Percentiles rank a stretch among this genome's conserved stretches.
These are phyloP conservation scores for Talaromyces albobiverticillius DNA, from an alignment of 2,329 filamentous ascomycete species.

Conservation along the genomic window DNA sequence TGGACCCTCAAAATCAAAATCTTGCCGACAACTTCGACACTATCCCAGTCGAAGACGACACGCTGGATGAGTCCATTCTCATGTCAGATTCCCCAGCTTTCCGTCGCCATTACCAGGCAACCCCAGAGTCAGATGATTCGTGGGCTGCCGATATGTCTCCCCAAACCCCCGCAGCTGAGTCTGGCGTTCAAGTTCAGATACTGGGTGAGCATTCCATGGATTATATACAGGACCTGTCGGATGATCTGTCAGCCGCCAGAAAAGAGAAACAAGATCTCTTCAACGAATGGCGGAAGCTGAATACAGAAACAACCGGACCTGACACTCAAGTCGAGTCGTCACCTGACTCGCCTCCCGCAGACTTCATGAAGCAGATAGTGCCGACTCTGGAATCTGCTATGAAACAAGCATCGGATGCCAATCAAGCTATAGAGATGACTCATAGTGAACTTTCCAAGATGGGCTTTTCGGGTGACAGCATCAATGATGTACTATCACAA, in stretches of 20 bases:
- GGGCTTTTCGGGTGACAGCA: conserved; percentile 35
- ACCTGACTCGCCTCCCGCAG: conserved; percentile 34
- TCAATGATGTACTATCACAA: conserved; percentile 31
- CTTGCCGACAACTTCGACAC: conserved; percentile 21
- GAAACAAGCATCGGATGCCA: conserved; percentile 37
- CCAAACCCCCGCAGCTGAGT: conserved; percentile 13
- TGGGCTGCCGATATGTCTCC: conserved; percentile 11
- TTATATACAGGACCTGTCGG: conserved; percentile 29
- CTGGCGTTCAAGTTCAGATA: conserved; percentile 20
- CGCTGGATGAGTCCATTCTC: conserved; percentile 23
- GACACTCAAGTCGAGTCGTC: conserved; percentile 22
- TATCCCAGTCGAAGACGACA: conserved; percentile 29
- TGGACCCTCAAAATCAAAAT: no score
- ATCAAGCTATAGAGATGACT: conserved; percentile 33
- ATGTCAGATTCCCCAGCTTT: conserved; percentile 32
- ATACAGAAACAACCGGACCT: conserved; percentile 18
- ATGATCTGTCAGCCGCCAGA: conserved; percentile 38
- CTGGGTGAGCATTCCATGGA: conserved; percentile 12
- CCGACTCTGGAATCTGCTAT: conserved; percentile 34
- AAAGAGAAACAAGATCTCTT: conserved; percentile 41
- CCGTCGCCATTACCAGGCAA: background rate
- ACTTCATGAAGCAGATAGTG: conserved; percentile 37
- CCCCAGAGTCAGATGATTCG: background rate
- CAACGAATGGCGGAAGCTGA: conserved; percentile 33
- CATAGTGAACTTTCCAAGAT: conserved; percentile 34